Conservation (phyloP, 2,329 filamentous ascomycete genomes). For the Lasiodiplodia gonubiensis region DNA sequence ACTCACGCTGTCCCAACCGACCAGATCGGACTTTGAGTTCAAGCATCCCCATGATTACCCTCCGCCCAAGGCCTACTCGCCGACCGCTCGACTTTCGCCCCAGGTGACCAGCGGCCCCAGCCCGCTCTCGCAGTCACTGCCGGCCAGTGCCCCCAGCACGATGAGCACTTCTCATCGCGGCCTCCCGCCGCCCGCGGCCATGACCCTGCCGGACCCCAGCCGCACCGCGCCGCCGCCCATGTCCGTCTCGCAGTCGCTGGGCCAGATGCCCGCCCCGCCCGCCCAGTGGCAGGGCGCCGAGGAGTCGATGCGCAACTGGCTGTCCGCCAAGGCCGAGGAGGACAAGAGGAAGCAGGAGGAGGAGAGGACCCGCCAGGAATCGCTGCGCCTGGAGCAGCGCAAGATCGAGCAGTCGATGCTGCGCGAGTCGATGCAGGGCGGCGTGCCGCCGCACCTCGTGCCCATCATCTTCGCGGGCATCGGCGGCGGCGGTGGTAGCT, state of each 20-base stretch:
- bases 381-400: constrained; percentile 56
- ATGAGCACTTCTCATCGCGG: constrained; percentile 61
- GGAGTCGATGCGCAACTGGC: constrained; percentile 59
- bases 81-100: constrained; percentile 48
- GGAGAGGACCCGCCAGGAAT: constrained; percentile 59
- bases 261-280: constrained; percentile 53
- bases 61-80: constrained; percentile 47
- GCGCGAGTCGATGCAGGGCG: constrained; percentile 58
- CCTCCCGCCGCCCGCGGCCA: constrained; percentile 59
- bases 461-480: constrained; percentile 62
- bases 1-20: constrained; percentile 57
- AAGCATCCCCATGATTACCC: constrained; percentile 57
- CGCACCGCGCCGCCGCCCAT: constrained; percentile 44
- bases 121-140: constrained; percentile 42
- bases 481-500: constrained; percentile 54
- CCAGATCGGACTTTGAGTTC: constrained; percentile 54
- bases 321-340: constrained; percentile 57
- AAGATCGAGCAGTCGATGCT: constrained; percentile 60
- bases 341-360: constrained; percentile 61
- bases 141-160: constrained; percentile 48
- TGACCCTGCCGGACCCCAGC: constrained; percentile 57
- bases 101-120: constrained; percentile 48
- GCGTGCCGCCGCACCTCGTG: constrained; percentile 58
- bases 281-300: constrained; percentile 56
- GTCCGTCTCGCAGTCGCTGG: constrained; percentile 43